A percentile compares a stretch with the other conserved stretches of the same genome.
Conservation (phyloP, 1,139 yeast species). For the Yarrowia galli region DNA sequence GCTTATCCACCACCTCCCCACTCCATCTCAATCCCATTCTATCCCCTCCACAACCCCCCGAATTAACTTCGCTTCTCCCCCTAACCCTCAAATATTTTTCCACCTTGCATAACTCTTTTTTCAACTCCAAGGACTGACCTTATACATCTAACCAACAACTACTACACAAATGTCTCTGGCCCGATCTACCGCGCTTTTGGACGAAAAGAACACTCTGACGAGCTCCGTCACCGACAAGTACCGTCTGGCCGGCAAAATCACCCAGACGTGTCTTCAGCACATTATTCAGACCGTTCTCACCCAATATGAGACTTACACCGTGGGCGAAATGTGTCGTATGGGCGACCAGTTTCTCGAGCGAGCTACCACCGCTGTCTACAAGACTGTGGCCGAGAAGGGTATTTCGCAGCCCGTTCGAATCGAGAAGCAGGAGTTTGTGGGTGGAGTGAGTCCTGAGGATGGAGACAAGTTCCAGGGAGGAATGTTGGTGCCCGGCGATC, state of each 20-base stretch:
- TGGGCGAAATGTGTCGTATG: slow-evolving; percentile 80
- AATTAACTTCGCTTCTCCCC: background rate
- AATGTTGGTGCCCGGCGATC: slow-evolving; percentile 71
- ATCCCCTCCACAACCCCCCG: background rate
- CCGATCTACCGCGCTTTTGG: slow-evolving; percentile 58
- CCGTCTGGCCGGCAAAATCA: slow-evolving; percentile 86
- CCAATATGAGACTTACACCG: slow-evolving; percentile 57
- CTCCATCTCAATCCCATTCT: background rate
- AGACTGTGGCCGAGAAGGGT: slow-evolving; percentile 63
- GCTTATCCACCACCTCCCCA: too few relatives aligned
- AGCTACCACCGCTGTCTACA: slow-evolving; percentile 46
- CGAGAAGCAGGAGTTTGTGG: slow-evolving; percentile 78
- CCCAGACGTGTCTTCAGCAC: slow-evolving; percentile 83
- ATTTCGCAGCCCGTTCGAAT: slow-evolving; percentile 90
- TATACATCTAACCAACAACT: background rate
- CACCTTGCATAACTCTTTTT: slow-evolving; percentile 23
- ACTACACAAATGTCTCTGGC: slow-evolving; percentile 21
- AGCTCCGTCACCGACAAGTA: slow-evolving; percentile 76
- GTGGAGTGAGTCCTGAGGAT: slow-evolving; percentile 87
- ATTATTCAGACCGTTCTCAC: slow-evolving; percentile 69
- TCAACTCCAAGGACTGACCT: too few relatives aligned
- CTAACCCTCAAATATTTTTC: slow-evolving; percentile 37
- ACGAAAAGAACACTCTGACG: slow-evolving; percentile 72
- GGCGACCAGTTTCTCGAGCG: slow-evolving; percentile 73
- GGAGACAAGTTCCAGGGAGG: slow-evolving; percentile 64